Evolutionary conservation across 2,329 filamentous ascomycete genomes (phyloP), one percentile per base, ranked within the genome.

Genomic region (Penicillium sp.): DNA sequence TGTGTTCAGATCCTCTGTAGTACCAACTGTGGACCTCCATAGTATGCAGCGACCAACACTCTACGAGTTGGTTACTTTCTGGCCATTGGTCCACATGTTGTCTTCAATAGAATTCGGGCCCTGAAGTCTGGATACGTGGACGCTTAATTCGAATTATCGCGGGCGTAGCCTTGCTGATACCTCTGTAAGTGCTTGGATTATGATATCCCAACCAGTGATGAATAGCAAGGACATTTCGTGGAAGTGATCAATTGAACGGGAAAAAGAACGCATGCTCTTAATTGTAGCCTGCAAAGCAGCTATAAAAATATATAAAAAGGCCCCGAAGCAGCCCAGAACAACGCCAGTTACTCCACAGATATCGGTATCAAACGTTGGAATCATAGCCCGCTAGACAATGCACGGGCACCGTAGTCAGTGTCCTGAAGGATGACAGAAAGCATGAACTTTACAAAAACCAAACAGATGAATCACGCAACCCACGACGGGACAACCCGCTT

Each of bases 401-500:
- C 46, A 50, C 16, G 41, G n/a, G 12, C 26, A 48, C 36, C 10
- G 30, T 12, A 1, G 16, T 16, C 19, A 8, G 37, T 44, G 28
- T 26, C 48, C 28, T 12, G 6, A n/a, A 19, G 25, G 26, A 49
- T n/a, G 12, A 33, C 25, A 26, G 5, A 33, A 43, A 43, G 16
- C 48, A 44, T 0, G 16, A 35, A 43, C 26, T 35, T 35, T 3
- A 28, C 19, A 35, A 36, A 36, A 16, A 22, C 1, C 5, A 33
- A 36, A 16, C n/a, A 49, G 8, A 26, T 16, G 19, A 43, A 49
- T 55, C 25, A 56, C 22, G 59, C 45, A 22, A 25, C 4, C 83
- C 84, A 86, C 17, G 73, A 69, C 16, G 81, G 82, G 19, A 77
- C 73, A 5, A 84, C 82, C 57, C 75, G 78, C 70, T 82, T 82